Evolutionary conservation across 2,329 filamentous ascomycete species (phyloP), one percentile per base, ranked within the genome.

Genomic region (Paraconiothyrium brasiliense): DNA sequence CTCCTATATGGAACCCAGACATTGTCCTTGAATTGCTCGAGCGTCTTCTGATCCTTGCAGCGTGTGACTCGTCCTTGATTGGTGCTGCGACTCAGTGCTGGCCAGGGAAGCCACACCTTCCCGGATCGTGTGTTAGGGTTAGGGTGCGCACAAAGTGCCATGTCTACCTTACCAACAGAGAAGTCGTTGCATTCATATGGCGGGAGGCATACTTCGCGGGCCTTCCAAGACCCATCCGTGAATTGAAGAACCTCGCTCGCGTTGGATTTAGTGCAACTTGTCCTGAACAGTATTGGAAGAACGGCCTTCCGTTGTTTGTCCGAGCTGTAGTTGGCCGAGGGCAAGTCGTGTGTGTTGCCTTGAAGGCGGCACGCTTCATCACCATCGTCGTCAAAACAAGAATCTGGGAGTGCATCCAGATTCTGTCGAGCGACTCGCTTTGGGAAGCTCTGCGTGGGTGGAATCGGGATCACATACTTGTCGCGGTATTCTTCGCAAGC

Each of bases 131-230:
- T 2, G 5, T 56, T 30, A 4, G 35, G 43, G 11, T 44, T 30
- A 4, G 35, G 43, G 11, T 44, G 16, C 2, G 22, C 43, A 34
- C 63, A 65, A 32, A 63, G 7, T 6, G 60, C 56, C 14, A 61
- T 57, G 37, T 55, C 50, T 11, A 30, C 16, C 1, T 1, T 9
- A 8, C 24, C 37, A 1, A 10, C 46, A 43, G 57, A 56, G n/a
- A 59, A 56, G n/a, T 61, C 55, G 43, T 54, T n/a, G 35, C 63
- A 65, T 20, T 54, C 35, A 16, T 30, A 58, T 1, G 63, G 63
- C 4, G 58, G 54, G n/a, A 58, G 47, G 43, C 63, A 66, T 22
- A 66, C 61, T 2, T 58, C 52, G 24, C 41, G 32, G 27, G 54
- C 20, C 14, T 22, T 41, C 46, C 44, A 66, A 22, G 24, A 37